Evolutionary conservation across 495 filamentous ascomycete genomes (phyloP).

Genomic region (Aspergillus carlsbadensis): DNA sequence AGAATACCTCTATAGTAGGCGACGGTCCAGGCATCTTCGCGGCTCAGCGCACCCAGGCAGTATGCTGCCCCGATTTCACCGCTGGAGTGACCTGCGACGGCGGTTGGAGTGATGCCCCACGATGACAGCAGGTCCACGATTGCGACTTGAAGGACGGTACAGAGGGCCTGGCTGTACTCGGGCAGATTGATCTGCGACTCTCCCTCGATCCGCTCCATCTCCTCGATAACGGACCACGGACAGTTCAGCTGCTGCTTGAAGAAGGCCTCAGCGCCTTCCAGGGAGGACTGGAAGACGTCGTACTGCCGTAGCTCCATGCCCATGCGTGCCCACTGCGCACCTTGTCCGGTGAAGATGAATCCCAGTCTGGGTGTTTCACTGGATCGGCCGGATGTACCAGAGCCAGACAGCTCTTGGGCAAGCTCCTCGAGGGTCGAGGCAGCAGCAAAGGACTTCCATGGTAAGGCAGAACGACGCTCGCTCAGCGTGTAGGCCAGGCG

Average conservation of each 20-base stretch:
- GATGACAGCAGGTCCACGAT: slow-evolving; percentile 37
- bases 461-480: background rate
- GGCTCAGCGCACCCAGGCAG: background rate
- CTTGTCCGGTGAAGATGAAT: slow-evolving; percentile 8
- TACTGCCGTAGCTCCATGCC: slow-evolving; percentile 14
- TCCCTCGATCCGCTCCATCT: background rate
- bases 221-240: slow-evolving; percentile 3
- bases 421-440: background rate
- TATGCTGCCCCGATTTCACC: slow-evolving; percentile 43
- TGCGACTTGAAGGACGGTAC: slow-evolving; percentile 44
- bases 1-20: slow-evolving; percentile 16
- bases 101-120: slow-evolving; percentile 32
- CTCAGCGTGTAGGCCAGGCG: background rate
- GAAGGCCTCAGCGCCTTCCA: slow-evolving; percentile 19
- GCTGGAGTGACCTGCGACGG: slow-evolving; percentile 40
- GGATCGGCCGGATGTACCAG: background rate
- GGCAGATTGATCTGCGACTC: background rate
- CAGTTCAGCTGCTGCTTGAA: background rate
- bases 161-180: slow-evolving; percentile 32
- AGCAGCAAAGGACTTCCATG: background rate
- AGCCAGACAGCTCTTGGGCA: background rate
- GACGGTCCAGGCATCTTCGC: slow-evolving; percentile 6
- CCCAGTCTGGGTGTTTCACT: background rate
- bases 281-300: slow-evolving; percentile 24
- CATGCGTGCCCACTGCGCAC: slow-evolving; percentile 1